Evolutionary conservation across 805 yeast genomes (phyloP).

Genomic region (Candida peoriensis): DNA sequence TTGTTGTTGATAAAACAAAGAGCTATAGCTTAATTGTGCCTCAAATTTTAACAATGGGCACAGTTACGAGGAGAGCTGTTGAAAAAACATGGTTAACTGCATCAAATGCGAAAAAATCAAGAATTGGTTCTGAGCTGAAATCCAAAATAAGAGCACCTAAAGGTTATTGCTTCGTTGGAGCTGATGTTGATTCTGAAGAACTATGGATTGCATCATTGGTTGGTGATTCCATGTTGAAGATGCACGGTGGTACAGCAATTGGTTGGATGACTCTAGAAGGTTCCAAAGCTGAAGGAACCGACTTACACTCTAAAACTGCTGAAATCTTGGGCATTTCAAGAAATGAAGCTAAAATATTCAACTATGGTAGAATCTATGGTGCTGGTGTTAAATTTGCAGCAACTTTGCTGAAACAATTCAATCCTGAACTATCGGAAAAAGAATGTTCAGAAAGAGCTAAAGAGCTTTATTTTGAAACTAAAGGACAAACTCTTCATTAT

Average conservation of each 20-base stretch:
- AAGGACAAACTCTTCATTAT: constrained; percentile 51
- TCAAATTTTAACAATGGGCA: constrained; percentile 86
- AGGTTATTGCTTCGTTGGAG: constrained; percentile 92
- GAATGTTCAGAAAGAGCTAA: constrained; percentile 66
- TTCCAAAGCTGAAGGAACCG: constrained; percentile 85
- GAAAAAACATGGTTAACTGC: constrained; percentile 98
- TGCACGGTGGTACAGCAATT: constrained; percentile 94
- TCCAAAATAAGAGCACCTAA: constrained; percentile 80
- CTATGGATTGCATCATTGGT: constrained; percentile 95
- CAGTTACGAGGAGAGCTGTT: constrained; percentile 92
- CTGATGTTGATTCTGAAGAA: constrained; percentile 98
- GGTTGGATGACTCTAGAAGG: constrained; percentile 99
- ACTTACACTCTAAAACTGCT: constrained; percentile 92
- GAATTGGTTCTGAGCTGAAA: constrained; percentile 93
- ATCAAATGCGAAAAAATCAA: constrained; percentile 77
- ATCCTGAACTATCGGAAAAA: constrained; percentile 58
- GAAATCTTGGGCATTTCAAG: constrained; percentile 82
- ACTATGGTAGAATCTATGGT: constrained; percentile 96
- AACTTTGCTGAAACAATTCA: constrained; percentile 76
- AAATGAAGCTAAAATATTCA: constrained; percentile 90
- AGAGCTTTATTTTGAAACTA: constrained; percentile 71
- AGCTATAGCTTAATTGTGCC: constrained; percentile 62
- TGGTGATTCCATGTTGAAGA: constrained; percentile 83
- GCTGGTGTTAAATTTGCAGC: constrained; percentile 93
- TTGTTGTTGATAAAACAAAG: constrained; percentile 60